These are phyloP conservation scores for Diaporthe destruens DNA, from an alignment of 2,329 filamentous ascomycete genomes.

Conservation along the genomic window DNA sequence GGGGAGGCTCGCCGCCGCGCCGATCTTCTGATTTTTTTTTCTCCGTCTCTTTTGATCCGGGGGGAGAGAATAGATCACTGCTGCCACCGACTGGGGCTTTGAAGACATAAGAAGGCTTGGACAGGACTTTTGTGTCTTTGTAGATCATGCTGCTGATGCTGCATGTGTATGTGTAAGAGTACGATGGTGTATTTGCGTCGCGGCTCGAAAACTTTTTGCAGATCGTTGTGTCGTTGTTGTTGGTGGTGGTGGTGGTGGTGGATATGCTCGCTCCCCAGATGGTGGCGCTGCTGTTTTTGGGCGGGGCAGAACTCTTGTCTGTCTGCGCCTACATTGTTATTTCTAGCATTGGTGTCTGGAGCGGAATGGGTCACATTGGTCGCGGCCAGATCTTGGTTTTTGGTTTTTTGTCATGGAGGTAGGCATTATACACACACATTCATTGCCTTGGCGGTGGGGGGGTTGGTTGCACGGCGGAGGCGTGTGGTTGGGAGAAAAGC, in stretches of 20 bases:
- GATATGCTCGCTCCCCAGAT: too few relatives aligned
- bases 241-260: too few relatives aligned
- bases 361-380: not conserved
- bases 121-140: not conserved
- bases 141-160: not conserved
- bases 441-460: not conserved
- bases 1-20: slow-evolving; percentile 47
- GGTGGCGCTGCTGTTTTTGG: too few relatives aligned
- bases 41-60: too few relatives aligned
- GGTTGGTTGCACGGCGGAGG: not conserved
- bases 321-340: not conserved
- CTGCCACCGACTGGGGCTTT: too few relatives aligned
- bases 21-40: slow-evolving; percentile 47
- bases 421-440: slow-evolving; percentile 16
- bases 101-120: too few relatives aligned
- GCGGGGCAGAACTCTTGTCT: too few relatives aligned
- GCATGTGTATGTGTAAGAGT: slow-evolving; percentile 11
- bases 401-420: not conserved
- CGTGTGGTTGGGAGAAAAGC: not conserved
- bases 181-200: slow-evolving; percentile 9
- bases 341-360: slow-evolving; percentile 38
- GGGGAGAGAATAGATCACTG: too few relatives aligned
- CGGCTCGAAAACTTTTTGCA: too few relatives aligned
- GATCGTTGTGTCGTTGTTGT: not conserved
- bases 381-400: slow-evolving; percentile 1